phyloP scores from a whole-genome alignment of 2,329 filamentous ascomycete genomes.

The Trichoderma sp. region DNA sequence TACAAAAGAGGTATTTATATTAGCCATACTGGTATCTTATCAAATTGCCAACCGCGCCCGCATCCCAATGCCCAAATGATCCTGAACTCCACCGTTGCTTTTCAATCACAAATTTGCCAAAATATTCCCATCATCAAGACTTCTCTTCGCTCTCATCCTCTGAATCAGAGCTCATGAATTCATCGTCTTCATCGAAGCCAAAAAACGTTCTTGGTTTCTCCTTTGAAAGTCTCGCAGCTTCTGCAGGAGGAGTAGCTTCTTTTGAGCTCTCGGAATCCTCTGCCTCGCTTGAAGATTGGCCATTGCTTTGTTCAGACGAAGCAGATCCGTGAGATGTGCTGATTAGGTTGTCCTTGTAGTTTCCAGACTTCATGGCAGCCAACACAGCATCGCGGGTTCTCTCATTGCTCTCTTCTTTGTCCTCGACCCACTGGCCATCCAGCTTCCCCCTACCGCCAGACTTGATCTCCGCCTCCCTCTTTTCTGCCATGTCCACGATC shows the following conservation, averaged over 20 bases:
- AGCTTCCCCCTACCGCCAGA: slow-evolving; percentile 70
- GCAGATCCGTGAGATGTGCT: slow-evolving; percentile 53
- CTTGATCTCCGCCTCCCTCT: slow-evolving; percentile 78
- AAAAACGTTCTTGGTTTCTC: slow-evolving; percentile 58
- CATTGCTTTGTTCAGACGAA: slow-evolving; percentile 39
- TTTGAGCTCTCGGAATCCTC: slow-evolving; percentile 47
- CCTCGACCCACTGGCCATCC: slow-evolving; percentile 92
- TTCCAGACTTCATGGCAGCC: slow-evolving; percentile 66
- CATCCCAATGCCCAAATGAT: background rate
- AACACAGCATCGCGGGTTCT: slow-evolving; percentile 76
- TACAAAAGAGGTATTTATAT: background rate
- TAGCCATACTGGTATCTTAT: slow-evolving; percentile 11
- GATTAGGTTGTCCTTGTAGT: slow-evolving; percentile 62
- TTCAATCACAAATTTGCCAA: background rate
- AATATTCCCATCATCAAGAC: background rate
- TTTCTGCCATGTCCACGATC: slow-evolving; percentile 81
- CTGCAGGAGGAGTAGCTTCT: slow-evolving; percentile 52
- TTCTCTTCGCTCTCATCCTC: slow-evolving; percentile 40
- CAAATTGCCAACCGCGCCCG: background rate
- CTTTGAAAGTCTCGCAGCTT: slow-evolving; percentile 43
- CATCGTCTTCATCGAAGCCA: slow-evolving; percentile 78
- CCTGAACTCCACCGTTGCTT: slow-evolving; percentile 18
- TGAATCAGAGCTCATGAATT: slow-evolving; percentile 66
- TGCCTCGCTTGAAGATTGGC: slow-evolving; percentile 38
- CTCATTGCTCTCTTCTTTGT: slow-evolving; percentile 86